These are phyloP conservation scores for Daedalea quercina DNA, from an alignment of 768 basidiomycete species.

Conservation along the genomic window DNA sequence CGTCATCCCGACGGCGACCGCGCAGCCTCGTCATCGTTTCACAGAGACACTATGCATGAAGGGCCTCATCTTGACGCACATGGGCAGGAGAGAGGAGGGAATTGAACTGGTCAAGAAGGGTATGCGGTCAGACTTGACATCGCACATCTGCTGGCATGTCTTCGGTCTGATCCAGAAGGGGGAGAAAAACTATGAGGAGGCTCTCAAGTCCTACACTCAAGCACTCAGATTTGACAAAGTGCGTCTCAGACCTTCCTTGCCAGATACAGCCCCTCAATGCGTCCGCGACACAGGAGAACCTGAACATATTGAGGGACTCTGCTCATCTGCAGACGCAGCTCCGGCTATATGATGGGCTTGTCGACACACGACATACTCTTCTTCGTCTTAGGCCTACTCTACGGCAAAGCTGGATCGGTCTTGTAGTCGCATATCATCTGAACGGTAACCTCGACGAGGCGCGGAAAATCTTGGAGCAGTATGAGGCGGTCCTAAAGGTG, in stretches of 20 bases:
- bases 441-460: conserved; percentile 70
- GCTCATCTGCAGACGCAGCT: conserved; percentile 87
- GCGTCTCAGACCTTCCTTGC: neutral
- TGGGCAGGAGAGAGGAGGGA: conserved; percentile 77
- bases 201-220: conserved; percentile 86
- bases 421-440: conserved; percentile 85
- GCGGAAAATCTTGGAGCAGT: conserved; percentile 64
- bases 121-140: conserved; percentile 70
- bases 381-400: conserved; percentile 74
- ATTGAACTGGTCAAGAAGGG: conserved; percentile 82
- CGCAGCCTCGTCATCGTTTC: neutral
- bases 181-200: conserved; percentile 92
- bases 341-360: conserved; percentile 68
- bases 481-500: conserved; percentile 68
- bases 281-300: conserved; percentile 60
- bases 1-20: neutral
- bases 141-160: conserved; percentile 98
- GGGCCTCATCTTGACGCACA: conserved; percentile 77
- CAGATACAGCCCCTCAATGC: neutral
- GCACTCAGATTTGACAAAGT: conserved; percentile 89
- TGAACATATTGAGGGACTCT: conserved; percentile 88
- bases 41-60: conserved; percentile 96
- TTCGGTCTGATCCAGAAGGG: conserved; percentile 92
- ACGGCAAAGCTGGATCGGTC: conserved; percentile 84
- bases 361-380: conserved; percentile 78